A percentile compares a stretch with the other conserved stretches of the same genome.
Evolutionary conservation across 305 asterid species (phyloP).

Genomic region (Nicotiana rustica): DNA sequence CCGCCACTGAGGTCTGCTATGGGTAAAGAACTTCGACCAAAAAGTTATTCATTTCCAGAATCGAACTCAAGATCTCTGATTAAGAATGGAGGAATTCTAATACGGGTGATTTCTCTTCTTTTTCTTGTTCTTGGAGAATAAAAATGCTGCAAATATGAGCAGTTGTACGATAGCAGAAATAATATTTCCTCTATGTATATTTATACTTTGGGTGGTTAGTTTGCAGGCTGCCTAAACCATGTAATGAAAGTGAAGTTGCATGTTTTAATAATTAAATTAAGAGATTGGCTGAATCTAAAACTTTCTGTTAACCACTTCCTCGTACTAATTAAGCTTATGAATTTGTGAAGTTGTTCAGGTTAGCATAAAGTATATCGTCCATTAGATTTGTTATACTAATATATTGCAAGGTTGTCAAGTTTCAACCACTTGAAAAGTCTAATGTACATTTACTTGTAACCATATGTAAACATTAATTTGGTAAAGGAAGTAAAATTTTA

Average conservation of each 20-base stretch:
- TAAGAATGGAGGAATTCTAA: background rate
- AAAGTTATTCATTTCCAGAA: background rate
- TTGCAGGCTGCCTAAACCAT: constrained; percentile 27
- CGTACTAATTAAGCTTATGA: background rate
- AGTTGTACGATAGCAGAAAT: background rate
- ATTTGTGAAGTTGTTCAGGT: background rate
- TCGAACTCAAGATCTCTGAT: background rate
- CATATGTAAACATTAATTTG: too few species aligned
- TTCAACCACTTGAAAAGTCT: background rate
- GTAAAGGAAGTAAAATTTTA: too few species aligned
- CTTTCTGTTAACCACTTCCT: background rate
- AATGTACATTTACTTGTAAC: background rate
- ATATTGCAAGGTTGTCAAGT: too few species aligned
- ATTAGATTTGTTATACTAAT: too few species aligned
- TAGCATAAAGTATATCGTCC: background rate
- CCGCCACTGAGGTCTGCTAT: too few species aligned
- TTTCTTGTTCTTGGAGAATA: background rate
- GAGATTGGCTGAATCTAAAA: background rate
- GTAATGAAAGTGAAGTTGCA: constrained; percentile 25
- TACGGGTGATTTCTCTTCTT: background rate
- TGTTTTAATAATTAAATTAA: background rate
- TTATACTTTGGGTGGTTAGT: background rate
- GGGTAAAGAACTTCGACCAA: background rate
- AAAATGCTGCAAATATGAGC: constrained; percentile 1
- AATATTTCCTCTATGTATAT: background rate